Evolutionary conservation across 179 eudicot species (phyloP), one percentile per base, ranked within the genome.

Genomic region (Beta lomatogona): DNA sequence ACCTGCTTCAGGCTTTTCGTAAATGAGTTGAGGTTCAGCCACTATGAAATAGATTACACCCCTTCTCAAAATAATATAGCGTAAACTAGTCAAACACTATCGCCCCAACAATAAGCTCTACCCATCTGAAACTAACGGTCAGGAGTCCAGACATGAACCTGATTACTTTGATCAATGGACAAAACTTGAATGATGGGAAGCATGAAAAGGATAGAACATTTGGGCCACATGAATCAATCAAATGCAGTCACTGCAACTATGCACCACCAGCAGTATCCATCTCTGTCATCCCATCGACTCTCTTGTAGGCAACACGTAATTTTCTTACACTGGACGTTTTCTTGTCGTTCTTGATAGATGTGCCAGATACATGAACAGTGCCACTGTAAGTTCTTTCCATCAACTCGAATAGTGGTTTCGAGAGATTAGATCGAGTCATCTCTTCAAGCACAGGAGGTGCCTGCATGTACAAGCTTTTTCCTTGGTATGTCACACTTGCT

Each of bases 371-470:
- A 75, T 91, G 91, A 65, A 96, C 77, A 45, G 87, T 83, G 79
- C 91, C 98, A 61, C 85, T 86, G 7, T 92, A 82, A 63, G 78
- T 41, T 84, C 85, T 89, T 53, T 79, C 93, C 98, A 96, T 96
- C 83, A 94, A 86, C 44, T 92, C 97, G 71, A 87, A 96, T 46
- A 96, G 88, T n/a, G 93, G 83, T 16, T 83, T 46, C 5, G 90
- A 86, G 11, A 96, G 90, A 85, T 94, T 91, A 60, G 91, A 81
- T 68, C 97, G 89, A 44, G 99, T 96, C 95, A 90, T 88, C 90
- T 96, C 94, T 91, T 96, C 99, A 13, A 96, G 92, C 77, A 92
- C 86, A 53, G 98, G 96, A 68, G 99, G 99, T 78, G 97, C 98
- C 83, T 92, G 97, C 97, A 96, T 96, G 91, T 96, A 96, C 67